A percentile compares a stretch with the other conserved stretches of the same genome.
These are phyloP conservation scores for Cyberlindnera sargentensis DNA, from an alignment of 805 yeast genomes.

Conservation along the genomic window DNA sequence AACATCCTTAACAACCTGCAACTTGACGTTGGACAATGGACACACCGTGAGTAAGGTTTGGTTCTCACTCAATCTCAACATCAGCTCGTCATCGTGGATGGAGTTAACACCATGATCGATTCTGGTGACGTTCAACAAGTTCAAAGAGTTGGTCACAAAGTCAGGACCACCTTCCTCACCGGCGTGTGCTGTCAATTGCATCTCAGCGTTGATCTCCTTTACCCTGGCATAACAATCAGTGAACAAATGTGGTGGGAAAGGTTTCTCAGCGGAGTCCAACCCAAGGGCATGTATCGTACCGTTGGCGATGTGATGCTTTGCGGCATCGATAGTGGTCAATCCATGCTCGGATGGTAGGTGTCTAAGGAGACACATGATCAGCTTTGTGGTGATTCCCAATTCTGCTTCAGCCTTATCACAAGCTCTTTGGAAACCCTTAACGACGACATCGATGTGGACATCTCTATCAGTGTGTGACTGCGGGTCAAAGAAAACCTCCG, in stretches of 20 bases:
- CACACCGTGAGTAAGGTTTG: slow-evolving; percentile 62
- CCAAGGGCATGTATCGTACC: slow-evolving; percentile 72
- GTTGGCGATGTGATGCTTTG: slow-evolving; percentile 42
- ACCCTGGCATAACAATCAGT: slow-evolving; percentile 52
- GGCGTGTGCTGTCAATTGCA: slow-evolving; percentile 76
- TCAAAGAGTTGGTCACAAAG: slow-evolving; percentile 53
- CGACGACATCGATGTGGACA: slow-evolving; percentile 49
- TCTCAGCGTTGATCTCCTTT: slow-evolving; percentile 40
- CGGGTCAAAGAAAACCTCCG: slow-evolving; percentile 80
- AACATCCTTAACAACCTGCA: slow-evolving; percentile 66
- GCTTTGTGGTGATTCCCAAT: slow-evolving; percentile 57
- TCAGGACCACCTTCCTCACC: slow-evolving; percentile 84
- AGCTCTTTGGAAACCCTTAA: slow-evolving; percentile 62
- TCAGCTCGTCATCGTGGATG: slow-evolving; percentile 42
- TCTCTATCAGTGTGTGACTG: slow-evolving; percentile 76
- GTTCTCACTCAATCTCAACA: slow-evolving; percentile 49
- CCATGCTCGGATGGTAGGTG: slow-evolving; percentile 62
- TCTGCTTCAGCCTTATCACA: slow-evolving; percentile 52
- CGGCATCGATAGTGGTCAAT: slow-evolving; percentile 46
- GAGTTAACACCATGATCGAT: slow-evolving; percentile 80
- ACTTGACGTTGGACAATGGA: slow-evolving; percentile 69
- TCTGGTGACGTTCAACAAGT: slow-evolving; percentile 53
- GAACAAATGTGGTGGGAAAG: slow-evolving; percentile 69
- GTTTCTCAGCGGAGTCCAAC: slow-evolving; percentile 73
- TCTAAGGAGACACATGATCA: slow-evolving; percentile 78